A percentile compares a stretch with the other conserved stretches of the same genome.
These are phyloP conservation scores for Narthecium ossifragum DNA, from an alignment of 106 monocot species.

Conservation along the genomic window DNA sequence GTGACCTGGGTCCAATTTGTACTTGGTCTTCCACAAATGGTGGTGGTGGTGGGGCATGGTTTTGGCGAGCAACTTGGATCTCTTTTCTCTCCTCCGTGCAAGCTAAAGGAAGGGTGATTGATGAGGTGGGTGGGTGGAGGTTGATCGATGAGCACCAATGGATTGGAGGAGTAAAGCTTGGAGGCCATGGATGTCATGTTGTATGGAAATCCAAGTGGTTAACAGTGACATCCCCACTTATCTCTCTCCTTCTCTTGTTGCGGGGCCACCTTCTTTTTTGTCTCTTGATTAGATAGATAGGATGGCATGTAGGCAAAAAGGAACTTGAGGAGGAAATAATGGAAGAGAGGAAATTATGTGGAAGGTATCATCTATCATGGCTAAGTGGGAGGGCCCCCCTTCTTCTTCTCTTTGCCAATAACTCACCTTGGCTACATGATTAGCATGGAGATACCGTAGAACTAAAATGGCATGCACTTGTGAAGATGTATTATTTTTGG, in stretches of 20 bases:
- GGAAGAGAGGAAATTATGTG: no score
- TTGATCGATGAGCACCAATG: neutral
- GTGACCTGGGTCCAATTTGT: neutral
- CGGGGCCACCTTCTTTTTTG: neutral
- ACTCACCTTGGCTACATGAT: no score
- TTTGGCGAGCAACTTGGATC: neutral
- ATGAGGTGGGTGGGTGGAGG: neutral
- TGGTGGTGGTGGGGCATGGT: neutral
- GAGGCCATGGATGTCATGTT: neutral
- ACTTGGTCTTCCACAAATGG: neutral
- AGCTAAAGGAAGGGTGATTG: neutral
- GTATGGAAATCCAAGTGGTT: neutral
- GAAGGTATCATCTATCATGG: no score
- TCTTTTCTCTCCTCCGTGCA: neutral
- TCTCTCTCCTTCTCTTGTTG: neutral
- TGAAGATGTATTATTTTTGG: neutral
- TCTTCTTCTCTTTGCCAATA: no score
- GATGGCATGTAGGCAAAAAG: no score
- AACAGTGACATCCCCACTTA: neutral
- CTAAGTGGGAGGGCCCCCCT: no score
- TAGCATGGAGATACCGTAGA: no score
- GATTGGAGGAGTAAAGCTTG: neutral
- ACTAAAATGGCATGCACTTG: neutral
- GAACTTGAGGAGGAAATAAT: no score
- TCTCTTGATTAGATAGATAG: neutral